Base-by-base conservation (phyloP, 176 grass and related monocot species). In the Musa beccarii region DNA sequence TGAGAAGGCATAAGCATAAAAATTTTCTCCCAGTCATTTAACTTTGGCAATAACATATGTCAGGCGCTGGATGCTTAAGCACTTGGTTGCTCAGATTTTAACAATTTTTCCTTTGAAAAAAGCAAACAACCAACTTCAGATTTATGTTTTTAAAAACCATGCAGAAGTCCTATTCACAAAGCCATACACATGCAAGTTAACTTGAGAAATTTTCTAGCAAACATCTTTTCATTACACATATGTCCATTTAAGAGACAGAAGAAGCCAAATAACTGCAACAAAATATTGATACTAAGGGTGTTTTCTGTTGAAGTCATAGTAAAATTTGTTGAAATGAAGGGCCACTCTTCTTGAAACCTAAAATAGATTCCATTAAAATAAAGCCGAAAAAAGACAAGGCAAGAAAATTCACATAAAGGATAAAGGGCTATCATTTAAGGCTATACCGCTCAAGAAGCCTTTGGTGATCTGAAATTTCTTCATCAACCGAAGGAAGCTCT, bases 391-490 rank as follows among this genome's bases (percentile, higher is more conserved):
- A 22, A 22, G 22, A 20, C 19, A 49, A 15, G 9, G 20, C 5
- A 51, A 59, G 17, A 12, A 59, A 19, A 21, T 17, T 74, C n/a
- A 56, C 2, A 21, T 62, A 17, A 56, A 1, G 14, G 21, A 22
- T 43, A 22, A 15, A 61, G 15, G 11, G 9, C 17, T 19, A 43
- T 12, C 53, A 2, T 34, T 43, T 19, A 25, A 75, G 14, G 15
- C 14, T 29, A 54, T 88, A 98, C 94, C 90, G 87, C 72, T 98
- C 80, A 61, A 91, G 82, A 59, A 98, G 88, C 69, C 94, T 98
- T 83, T 87, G 88, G 66, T 98, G 94, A 91, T 91, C 88, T 74
- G 94, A 89, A 79, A 89, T 78, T 55, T 86, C 94, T 81, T 98
- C 88, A 70, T 98, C 94, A 54, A 87, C 72, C 75, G 94, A 80